Evolutionary conservation across 163 green algal genomes (phyloP).

Genomic region (Scenedesmus sp.): DNA sequence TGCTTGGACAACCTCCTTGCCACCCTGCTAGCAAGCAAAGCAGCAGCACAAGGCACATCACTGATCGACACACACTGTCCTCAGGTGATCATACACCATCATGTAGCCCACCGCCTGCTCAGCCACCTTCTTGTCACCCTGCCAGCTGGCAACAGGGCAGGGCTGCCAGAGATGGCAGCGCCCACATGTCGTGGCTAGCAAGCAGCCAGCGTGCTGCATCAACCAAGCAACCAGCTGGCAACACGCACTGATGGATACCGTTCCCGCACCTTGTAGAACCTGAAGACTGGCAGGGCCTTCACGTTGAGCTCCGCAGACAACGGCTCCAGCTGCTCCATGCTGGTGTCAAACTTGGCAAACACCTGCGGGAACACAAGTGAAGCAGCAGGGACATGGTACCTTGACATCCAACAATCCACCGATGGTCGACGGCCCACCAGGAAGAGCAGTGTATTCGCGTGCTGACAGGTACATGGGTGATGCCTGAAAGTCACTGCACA

Average conservation of each 20-base stretch:
- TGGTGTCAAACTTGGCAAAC: constrained; percentile 88
- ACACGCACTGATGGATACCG: not conserved
- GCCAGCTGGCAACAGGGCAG: not conserved
- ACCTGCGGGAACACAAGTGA: constrained; percentile 48
- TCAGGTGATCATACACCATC: no score
- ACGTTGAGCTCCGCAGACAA: constrained; percentile 76
- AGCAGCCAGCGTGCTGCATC: no score
- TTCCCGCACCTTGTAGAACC: constrained; percentile 78
- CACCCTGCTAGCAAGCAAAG: constrained; percentile 62
- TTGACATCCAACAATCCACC: not conserved
- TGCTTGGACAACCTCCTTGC: constrained; percentile 81
- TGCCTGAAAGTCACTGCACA: no score
- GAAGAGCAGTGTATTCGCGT: no score
- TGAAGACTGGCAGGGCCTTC: constrained; percentile 84
- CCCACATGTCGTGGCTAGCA: no score
- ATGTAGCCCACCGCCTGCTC: constrained; percentile 84
- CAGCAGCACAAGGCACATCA: not conserved
- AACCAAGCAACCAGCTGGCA: no score
- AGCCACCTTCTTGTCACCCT: not conserved
- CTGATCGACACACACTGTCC: no score
- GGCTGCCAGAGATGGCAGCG: not conserved
- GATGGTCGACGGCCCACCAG: no score
- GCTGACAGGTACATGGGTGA: no score
- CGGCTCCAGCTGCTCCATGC: constrained; percentile 73
- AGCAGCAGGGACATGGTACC: not conserved